These are phyloP conservation scores for Circinella umbellata DNA, from an alignment of 371 early-diverging fungal genomes.

Conservation along the genomic window DNA sequence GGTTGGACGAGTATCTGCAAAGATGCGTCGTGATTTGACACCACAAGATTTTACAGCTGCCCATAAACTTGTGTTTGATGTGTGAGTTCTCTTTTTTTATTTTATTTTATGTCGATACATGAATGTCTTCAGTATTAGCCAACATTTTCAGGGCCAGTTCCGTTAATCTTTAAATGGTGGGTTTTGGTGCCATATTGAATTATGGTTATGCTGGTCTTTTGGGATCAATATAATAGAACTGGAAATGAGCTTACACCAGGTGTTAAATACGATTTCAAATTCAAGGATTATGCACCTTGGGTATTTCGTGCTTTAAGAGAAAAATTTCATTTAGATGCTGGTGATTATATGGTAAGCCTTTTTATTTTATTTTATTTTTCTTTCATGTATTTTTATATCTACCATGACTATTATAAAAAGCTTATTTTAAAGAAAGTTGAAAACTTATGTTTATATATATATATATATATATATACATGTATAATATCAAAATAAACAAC, in stretches of 20 bases:
- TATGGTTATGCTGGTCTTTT: no score
- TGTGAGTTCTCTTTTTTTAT: slow-evolving; percentile 50
- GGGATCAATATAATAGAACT: slow-evolving; percentile 49
- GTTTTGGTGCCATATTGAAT: not conserved
- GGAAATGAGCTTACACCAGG: slow-evolving; percentile 95
- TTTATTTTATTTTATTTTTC: slow-evolving; percentile 70
- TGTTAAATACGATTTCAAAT: slow-evolving; percentile 96
- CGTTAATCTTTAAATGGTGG: no score
- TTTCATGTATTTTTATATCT: no score
- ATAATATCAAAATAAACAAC: slow-evolving; percentile 80
- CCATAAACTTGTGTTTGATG: slow-evolving; percentile 94
- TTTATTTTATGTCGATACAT: no score
- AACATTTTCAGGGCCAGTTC: no score
- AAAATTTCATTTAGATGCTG: slow-evolving; percentile 88
- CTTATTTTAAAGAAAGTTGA: not conserved
- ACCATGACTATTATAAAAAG: no score
- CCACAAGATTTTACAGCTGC: slow-evolving; percentile 83
- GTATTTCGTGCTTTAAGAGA: slow-evolving; percentile 92
- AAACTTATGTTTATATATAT: not conserved
- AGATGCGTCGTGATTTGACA: slow-evolving; percentile 72
- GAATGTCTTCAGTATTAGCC: no score
- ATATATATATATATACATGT: no score
- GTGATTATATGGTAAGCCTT: slow-evolving; percentile 79
- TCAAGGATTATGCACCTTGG: slow-evolving; percentile 98
- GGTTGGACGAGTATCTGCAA: slow-evolving; percentile 78